These are phyloP conservation scores for Knoxdaviesia capensis DNA, from an alignment of 2,329 filamentous ascomycete genomes.

Conservation along the genomic window DNA sequence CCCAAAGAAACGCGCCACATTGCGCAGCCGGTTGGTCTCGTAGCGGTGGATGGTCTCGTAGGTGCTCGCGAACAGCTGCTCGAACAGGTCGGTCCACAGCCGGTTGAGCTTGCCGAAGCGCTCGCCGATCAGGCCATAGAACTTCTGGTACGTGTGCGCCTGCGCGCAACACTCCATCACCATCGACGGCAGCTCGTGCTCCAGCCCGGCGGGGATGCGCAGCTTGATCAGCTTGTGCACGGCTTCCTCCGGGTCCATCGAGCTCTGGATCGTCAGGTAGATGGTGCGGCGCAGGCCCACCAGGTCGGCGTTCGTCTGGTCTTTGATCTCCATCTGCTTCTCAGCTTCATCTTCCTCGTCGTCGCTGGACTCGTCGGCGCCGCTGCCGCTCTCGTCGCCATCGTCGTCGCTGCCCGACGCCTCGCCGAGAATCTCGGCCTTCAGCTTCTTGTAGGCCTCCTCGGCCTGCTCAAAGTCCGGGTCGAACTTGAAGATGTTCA, in stretches of 20 bases:
- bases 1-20: conserved; percentile 88
- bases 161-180: conserved; percentile 93
- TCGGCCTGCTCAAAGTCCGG: conserved; percentile 79
- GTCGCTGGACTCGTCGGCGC: conserved; percentile 48
- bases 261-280: conserved; percentile 94
- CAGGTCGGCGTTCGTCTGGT: conserved; percentile 88
- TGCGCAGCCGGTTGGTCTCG: conserved; percentile 85
- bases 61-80: conserved; percentile 76
- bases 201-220: conserved; percentile 67
- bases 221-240: conserved; percentile 95
- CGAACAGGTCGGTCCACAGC: conserved; percentile 83
- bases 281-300: conserved; percentile 87
- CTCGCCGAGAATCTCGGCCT: conserved; percentile 85
- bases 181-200: conserved; percentile 87
- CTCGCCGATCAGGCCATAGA: conserved; percentile 87
- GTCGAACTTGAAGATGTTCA: conserved; percentile 95
- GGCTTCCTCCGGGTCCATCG: conserved; percentile 87
- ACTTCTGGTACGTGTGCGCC: conserved; percentile 93
- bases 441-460: conserved; percentile 71
- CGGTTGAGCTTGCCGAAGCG: conserved; percentile 91
- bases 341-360: conserved; percentile 60
- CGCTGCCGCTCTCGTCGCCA: conserved; percentile 30
- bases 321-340: conserved; percentile 84
- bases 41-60: conserved; percentile 96
- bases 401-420: conserved; percentile 70